A percentile compares a stretch with the other conserved stretches of the same genome.
Evolutionary conservation across 192 early-diverging fungal genomes (phyloP).

Genomic region (Irineochytrium annulatum): DNA sequence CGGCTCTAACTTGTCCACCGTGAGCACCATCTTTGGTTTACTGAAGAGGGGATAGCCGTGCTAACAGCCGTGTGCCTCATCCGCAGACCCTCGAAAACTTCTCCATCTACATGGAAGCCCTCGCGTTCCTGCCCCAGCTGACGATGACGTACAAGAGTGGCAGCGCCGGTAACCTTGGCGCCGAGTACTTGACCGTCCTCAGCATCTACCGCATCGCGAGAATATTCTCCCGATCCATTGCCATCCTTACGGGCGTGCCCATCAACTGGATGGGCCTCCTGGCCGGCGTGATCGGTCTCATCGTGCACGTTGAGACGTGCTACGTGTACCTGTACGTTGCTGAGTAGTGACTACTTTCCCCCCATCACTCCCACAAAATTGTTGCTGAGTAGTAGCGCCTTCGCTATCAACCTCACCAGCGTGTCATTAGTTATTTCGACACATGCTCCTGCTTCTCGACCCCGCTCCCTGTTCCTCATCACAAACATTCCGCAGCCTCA

Average conservation of each 20-base stretch:
- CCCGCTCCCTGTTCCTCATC: no score
- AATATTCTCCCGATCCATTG: neutral
- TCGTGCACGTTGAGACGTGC: neutral
- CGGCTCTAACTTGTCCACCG: no score
- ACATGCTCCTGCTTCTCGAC: no score
- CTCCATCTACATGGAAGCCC: slow-evolving; percentile 3
- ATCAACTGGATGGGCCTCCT: neutral
- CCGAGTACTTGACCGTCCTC: neutral
- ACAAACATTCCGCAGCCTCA: no score
- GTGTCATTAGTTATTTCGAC: no score
- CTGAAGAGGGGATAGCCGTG: no score
- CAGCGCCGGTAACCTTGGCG: neutral
- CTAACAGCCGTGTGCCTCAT: neutral
- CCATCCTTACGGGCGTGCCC: neutral
- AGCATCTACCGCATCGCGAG: neutral
- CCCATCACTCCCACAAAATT: no score
- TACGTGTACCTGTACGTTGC: slow-evolving; percentile 1
- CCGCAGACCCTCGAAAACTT: neutral
- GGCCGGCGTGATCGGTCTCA: neutral
- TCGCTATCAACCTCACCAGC: no score
- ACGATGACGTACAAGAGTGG: neutral
- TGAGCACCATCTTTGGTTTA: no score
- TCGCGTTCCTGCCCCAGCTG: slow-evolving; percentile 1
- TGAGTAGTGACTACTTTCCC: no score
- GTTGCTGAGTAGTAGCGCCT: no score